Base-by-base conservation (phyloP, 148 eudicot species). In the Salicornia ramosissima region DNA sequence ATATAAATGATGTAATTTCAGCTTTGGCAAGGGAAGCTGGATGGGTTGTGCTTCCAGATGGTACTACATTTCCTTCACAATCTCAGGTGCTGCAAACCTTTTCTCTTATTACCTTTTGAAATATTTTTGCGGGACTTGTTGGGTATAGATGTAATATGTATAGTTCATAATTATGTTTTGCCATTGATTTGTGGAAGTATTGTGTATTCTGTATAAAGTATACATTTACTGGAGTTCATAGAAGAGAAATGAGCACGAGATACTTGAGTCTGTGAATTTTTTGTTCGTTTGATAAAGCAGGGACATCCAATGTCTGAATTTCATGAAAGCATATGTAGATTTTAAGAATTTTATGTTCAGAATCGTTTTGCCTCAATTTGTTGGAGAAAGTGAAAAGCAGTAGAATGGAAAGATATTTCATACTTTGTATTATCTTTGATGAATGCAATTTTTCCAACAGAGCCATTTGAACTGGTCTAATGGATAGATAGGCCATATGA, bases 11-110 rank as follows among this genome's bases (percentile, higher is more conserved):
- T 77, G 99, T 94, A 39, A 94, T 94, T 65, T 89, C 97, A 53
- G 99, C 97, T 76, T 75, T 94, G 82, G 99, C 99, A 1, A 91
- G 93, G 79, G 99, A 94, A 86, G 99, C 99, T 75, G 99, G 99
- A 47, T 94, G 99, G 99, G 90, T 90, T 76, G 97, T 94, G 82
- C 96, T 94, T 75, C 97, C 97, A 28, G 99, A 94, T 84, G 99
- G 99, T 50, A 94, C 99, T 49, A 90, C 99, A 68, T 90, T 87
- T 76, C 99, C 98, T 68, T 84, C 96, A 42, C 86, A 75, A 73
- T 84, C 89, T 11, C 99, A 90, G 97, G 97, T 90, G 82, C 62
- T 43, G 50, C 30, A 28, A 42, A 31, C 6, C 28, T 1, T 31
- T 31, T 33, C 30, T 31, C 3, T 15, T 7, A 3, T 61, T 54